phyloP scores from a whole-genome alignment of 306 rosid genomes.

The Cyclanthera cordifolia region DNA sequence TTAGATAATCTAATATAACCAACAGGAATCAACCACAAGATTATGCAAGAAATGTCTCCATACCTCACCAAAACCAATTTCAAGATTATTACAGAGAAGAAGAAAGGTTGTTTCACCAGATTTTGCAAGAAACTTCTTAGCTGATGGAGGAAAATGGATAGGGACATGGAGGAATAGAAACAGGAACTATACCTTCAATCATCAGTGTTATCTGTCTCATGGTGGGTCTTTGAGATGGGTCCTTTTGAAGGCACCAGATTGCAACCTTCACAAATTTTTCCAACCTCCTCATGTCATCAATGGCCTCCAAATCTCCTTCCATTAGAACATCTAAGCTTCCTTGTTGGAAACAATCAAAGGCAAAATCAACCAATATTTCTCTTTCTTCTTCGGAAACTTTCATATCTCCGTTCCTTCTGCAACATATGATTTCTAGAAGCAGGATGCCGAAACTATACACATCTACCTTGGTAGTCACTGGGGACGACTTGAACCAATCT shows the following conservation, averaged over 20 bases:
- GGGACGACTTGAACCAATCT: conserved; percentile 18
- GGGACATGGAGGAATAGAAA: conserved; percentile 22
- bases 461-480: conserved; percentile 18
- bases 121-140: no score
- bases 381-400: neutral
- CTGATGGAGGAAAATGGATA: conserved; percentile 3
- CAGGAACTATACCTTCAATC: conserved; percentile 32
- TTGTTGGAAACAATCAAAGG: conserved; percentile 13
- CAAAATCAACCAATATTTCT: conserved; percentile 20
- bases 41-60: no score
- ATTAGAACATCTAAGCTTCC: conserved; percentile 7
- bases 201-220: conserved; percentile 25
- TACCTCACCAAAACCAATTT: no score
- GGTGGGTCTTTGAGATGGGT: conserved; percentile 20
- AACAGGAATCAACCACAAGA: no score
- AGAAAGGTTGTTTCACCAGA: no score
- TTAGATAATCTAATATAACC: no score
- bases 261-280: conserved; percentile 26
- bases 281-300: conserved; percentile 9
- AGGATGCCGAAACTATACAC: conserved; percentile 25
- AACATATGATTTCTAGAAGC: conserved; percentile 23
- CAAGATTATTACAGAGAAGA: no score
- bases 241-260: conserved; percentile 28
- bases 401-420: conserved; percentile 13
- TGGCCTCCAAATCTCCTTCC: conserved; percentile 9